Evolutionary conservation across 352 stramenopile genomes (phyloP), one percentile per base, ranked within the genome.

Genomic region (Phytophthora fragariae): DNA sequence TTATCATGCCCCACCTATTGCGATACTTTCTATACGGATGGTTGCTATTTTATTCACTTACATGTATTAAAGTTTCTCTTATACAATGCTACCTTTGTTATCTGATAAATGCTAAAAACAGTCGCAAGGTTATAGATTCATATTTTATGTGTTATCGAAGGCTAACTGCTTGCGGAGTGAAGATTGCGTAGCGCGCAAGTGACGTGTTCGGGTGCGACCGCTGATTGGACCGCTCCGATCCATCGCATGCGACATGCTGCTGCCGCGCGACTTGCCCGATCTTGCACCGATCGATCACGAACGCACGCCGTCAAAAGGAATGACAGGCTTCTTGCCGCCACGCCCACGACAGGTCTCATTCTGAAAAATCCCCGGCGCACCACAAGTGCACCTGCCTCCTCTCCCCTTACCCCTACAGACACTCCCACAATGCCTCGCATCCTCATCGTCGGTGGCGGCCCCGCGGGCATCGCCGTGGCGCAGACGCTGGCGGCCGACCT

Each of bases 391-490:
- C 7, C 57, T 47, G 9, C n/a, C 27, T 27, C 15, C 50, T 39
- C 29, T 39, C 33, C 15, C 24, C 24, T 15, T n/a, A 19, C 27
- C 6, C 46, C 37, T 12, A 27, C 19, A n/a, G 5, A n/a, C 24
- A 15, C 37, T 5, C 37, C 14, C 27, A 57, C 7, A 53, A 84
- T 86, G 80, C 65, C 75, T 70, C 79, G 79, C 39, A 82, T 91
- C 37, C 70, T 91, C 37, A 86, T 91, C 70, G 59, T 91, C 52
- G 84, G 84, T 46, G 84, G 76, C 44, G 84, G 84, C 44, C 68
- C 73, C 14, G 82, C 81, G 8, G 84, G 84, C 27, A 81, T 91
- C 52, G 68, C 67, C 19, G 19, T 21, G 19, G 19, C 19, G 19
- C 19, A 21, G 19, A 21, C 19, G 19, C 19, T 21, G 24, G 17